Evolutionary conservation across 1,284 basidiomycete species (phyloP).

Genomic region (Schizopora paradoxa): DNA sequence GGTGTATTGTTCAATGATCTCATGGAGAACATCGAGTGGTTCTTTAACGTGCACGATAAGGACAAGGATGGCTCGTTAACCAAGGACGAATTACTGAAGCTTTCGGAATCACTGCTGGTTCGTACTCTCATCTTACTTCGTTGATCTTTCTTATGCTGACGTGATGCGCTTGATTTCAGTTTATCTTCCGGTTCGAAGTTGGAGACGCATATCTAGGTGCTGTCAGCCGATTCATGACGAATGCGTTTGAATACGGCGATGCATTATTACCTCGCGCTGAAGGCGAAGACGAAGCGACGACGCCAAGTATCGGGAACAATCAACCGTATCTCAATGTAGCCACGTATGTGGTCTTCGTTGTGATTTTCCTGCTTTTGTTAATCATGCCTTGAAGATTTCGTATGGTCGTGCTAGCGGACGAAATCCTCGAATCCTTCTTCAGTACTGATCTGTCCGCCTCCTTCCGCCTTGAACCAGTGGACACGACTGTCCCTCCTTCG

Average conservation of each 20-base stretch:
- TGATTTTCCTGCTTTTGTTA: no score
- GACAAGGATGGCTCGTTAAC: constrained; percentile 92
- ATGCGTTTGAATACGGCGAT: constrained; percentile 95
- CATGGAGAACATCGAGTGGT: constrained; percentile 99
- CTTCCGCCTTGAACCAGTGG: constrained; percentile 74
- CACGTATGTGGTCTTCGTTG: constrained; percentile 49
- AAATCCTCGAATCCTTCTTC: constrained; percentile 92
- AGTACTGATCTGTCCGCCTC: constrained; percentile 83
- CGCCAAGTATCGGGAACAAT: constrained; percentile 55
- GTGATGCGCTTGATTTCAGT: constrained; percentile 41
- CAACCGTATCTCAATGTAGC: constrained; percentile 84
- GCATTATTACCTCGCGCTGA: constrained; percentile 59
- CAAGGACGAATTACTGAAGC: constrained; percentile 92
- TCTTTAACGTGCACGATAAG: constrained; percentile 95
- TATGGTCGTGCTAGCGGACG: constrained; percentile 95
- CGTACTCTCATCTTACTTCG: constrained; percentile 27
- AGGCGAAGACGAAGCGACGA: constrained; percentile 38
- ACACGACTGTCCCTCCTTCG: constrained; percentile 58
- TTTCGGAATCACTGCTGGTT: constrained; percentile 92
- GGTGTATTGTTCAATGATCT: constrained; percentile 94
- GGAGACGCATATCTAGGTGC: constrained; percentile 96
- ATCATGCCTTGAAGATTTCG: constrained; percentile 74
- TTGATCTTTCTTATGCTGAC: background rate
- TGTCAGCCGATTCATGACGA: constrained; percentile 93
- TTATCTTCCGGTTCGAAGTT: constrained; percentile 96